Conservation (phyloP, 768 basidiomycete genomes). For the Boletus pseudo-olivaceus region DNA sequence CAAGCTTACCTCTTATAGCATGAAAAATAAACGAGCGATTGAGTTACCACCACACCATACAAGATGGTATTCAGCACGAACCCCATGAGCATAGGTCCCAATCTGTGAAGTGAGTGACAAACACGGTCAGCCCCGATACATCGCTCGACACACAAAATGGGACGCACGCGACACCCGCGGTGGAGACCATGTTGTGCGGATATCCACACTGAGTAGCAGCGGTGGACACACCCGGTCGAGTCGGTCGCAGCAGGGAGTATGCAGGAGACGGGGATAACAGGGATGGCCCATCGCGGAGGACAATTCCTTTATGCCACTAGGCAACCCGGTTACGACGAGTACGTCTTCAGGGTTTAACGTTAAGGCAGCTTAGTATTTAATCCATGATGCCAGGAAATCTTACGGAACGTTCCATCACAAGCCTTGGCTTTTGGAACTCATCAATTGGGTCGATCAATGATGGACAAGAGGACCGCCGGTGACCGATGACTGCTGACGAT, state of each 20-base stretch:
- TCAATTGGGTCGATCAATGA: background rate
- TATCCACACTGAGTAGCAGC: slow-evolving; percentile 6
- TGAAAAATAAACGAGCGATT: slow-evolving; percentile 32
- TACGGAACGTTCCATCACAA: slow-evolving; percentile 13
- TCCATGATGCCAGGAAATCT: slow-evolving; percentile 1
- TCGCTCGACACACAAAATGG: background rate
- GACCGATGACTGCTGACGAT: no score
- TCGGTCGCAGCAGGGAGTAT: background rate
- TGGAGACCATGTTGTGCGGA: slow-evolving; percentile 15
- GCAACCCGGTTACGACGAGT: slow-evolving; percentile 10
- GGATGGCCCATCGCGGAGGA: background rate
- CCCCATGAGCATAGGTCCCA: slow-evolving; percentile 36
- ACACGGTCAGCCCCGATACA: background rate
- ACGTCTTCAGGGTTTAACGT: slow-evolving; percentile 22
- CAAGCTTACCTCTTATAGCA: slow-evolving; percentile 24
- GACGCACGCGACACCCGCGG: slow-evolving; percentile 23
- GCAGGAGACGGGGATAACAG: slow-evolving; percentile 6
- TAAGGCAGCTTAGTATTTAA: background rate
- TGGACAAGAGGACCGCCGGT: background rate
- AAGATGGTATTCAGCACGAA: slow-evolving; percentile 34
- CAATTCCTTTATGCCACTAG: slow-evolving; percentile 11
- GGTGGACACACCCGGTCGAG: slow-evolving; percentile 2
- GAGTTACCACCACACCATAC: slow-evolving; percentile 34
- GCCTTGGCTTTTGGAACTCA: background rate
- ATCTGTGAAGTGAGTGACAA: slow-evolving; percentile 11